Conservation (phyloP, 2,329 filamentous ascomycete species). For the Alternaria gansuensis region DNA sequence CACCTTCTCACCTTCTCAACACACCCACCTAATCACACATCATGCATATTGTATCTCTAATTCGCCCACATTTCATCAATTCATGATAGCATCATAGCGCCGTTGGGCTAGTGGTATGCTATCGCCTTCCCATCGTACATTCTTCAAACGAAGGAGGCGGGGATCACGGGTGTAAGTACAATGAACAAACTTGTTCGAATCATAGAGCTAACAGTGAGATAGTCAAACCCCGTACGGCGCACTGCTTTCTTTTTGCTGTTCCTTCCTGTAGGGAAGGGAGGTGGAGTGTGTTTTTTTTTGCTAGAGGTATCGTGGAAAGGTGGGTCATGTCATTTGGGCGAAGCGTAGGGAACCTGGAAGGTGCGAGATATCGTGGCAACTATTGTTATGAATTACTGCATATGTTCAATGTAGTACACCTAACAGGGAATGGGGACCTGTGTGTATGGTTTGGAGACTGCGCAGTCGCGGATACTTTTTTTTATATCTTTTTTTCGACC, state of each 20-base stretch:
- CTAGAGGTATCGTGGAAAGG: neutral
- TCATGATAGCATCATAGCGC: constrained; percentile 29
- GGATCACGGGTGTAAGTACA: constrained; percentile 46
- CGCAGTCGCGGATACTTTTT: constrained; percentile 1
- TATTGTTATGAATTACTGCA: neutral
- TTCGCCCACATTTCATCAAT: neutral
- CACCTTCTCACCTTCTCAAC: constrained; percentile 2
- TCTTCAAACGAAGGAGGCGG: constrained; percentile 29
- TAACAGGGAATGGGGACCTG: neutral
- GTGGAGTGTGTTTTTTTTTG: constrained; percentile 10
- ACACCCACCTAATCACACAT: neutral
- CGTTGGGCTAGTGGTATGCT: constrained; percentile 53
- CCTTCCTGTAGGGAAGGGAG: neutral
- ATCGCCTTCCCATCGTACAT: constrained; percentile 49
- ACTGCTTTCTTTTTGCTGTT: constrained; percentile 17
- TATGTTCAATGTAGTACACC: neutral
- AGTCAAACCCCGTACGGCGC: constrained; percentile 32
- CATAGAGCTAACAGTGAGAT: constrained; percentile 2
- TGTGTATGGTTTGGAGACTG: neutral
- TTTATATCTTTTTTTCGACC: constrained; percentile 14
- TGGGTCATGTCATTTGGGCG: neutral
- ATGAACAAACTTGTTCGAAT: constrained; percentile 4
- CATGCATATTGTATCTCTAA: neutral
- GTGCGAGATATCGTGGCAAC: neutral
- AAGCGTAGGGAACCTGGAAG: neutral